These are phyloP conservation scores for Xerocomus brunneocitrinus DNA, from an alignment of 768 basidiomycete species.

Conservation along the genomic window DNA sequence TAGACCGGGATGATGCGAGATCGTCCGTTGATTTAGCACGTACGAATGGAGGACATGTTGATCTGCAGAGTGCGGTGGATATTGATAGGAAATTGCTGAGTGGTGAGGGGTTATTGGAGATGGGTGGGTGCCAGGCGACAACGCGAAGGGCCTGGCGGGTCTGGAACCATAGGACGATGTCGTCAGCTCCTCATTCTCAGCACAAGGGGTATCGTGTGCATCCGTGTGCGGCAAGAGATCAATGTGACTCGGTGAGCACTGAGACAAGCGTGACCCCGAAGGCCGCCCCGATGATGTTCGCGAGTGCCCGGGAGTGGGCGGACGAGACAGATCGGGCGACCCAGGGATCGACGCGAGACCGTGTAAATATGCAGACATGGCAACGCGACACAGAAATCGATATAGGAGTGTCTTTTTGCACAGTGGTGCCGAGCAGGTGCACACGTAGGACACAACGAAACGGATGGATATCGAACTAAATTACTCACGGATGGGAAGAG, in stretches of 20 bases:
- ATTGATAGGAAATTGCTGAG: constrained; percentile 48
- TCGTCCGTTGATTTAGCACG: constrained; percentile 45
- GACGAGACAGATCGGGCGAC: constrained; percentile 34
- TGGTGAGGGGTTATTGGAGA: constrained; percentile 24
- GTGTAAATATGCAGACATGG: constrained; percentile 12
- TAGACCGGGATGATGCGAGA: constrained; percentile 35
- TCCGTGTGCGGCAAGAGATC: constrained; percentile 18
- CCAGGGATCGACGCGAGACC: constrained; percentile 18
- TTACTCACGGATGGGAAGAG: constrained; percentile 27
- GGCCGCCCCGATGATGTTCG: constrained; percentile 30
- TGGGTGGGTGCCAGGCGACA: constrained; percentile 40
- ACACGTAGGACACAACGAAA: constrained; percentile 32
- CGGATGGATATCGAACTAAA: constrained; percentile 21
- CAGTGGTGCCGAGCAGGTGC: constrained; percentile 18
- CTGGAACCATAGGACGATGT: constrained; percentile 44
- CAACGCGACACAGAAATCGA: constrained; percentile 25
- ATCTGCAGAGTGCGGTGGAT: constrained; percentile 29
- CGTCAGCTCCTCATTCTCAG: constrained; percentile 45
- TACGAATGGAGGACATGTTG: constrained; percentile 43
- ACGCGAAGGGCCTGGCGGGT: constrained; percentile 46
- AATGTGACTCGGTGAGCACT: constrained; percentile 22
- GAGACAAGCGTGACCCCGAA: constrained; percentile 18
- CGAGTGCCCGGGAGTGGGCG: constrained; percentile 23
- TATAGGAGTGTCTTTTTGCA: constrained; percentile 11
- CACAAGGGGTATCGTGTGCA: constrained; percentile 21